These are phyloP conservation scores for Voacanga thouarsii DNA, from an alignment of 257 asterid species.

Conservation along the genomic window DNA sequence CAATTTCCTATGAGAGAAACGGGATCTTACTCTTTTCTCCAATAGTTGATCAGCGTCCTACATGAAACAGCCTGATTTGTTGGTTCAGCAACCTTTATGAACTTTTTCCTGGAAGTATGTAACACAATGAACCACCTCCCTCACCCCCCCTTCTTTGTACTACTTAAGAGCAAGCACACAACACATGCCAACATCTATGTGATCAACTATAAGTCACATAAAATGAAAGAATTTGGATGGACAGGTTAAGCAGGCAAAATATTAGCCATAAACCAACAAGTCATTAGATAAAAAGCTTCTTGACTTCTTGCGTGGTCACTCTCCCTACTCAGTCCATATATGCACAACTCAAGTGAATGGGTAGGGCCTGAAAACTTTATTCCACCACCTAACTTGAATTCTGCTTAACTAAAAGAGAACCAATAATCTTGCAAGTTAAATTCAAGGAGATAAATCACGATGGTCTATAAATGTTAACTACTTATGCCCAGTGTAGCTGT, in stretches of 20 bases:
- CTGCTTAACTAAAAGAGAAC: too few relatives aligned
- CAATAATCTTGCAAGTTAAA: not conserved
- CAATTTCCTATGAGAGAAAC: slow-evolving; percentile 91
- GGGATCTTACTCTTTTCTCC: slow-evolving; percentile 97
- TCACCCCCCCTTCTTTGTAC: not conserved
- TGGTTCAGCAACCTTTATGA: not conserved
- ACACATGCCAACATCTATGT: too few relatives aligned
- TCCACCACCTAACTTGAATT: not conserved
- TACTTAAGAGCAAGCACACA: too few relatives aligned
- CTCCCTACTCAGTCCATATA: not conserved
- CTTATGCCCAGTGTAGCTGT: not conserved
- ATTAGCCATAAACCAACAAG: not conserved
- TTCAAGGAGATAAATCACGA: not conserved
- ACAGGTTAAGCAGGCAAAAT: not conserved
- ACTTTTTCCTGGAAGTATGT: not conserved
- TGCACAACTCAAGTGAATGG: not conserved
- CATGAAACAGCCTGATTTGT: slow-evolving; percentile 26
- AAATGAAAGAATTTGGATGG: not conserved
- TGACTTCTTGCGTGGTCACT: not conserved
- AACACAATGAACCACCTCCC: not conserved
- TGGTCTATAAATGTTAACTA: not conserved
- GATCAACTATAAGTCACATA: not conserved
- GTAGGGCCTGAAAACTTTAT: not conserved
- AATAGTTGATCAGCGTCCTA: slow-evolving; percentile 98
- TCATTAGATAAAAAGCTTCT: not conserved